These are phyloP conservation scores for Alopecurus myosuroides DNA, from an alignment of 176 grass and related monocot species.

Conservation along the genomic window DNA sequence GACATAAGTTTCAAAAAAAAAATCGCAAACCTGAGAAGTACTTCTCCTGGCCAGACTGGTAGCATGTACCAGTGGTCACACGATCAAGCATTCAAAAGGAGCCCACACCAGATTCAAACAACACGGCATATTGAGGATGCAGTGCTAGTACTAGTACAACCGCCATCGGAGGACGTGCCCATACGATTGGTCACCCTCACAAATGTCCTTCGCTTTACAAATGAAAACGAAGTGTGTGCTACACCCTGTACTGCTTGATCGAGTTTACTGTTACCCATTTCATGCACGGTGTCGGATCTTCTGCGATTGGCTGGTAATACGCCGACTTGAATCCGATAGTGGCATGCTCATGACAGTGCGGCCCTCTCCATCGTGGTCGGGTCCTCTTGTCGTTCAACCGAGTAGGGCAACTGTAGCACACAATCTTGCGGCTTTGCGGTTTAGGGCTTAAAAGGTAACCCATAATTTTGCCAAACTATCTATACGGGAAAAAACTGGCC, in stretches of 20 bases:
- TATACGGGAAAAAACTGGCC: too few species aligned
- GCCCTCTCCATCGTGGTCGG: too few species aligned
- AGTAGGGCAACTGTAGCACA: too few species aligned
- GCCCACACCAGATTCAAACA: constrained; percentile 11
- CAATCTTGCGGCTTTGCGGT: too few species aligned
- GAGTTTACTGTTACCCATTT: background rate
- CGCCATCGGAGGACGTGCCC: background rate
- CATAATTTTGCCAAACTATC: too few species aligned
- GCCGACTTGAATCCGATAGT: background rate
- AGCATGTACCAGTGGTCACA: too few species aligned
- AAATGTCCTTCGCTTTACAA: background rate
- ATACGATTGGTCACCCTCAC: constrained; percentile 19
- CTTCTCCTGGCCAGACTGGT: background rate
- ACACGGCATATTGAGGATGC: background rate
- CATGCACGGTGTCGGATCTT: background rate
- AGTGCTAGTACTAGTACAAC: background rate
- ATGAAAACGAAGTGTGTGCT: background rate
- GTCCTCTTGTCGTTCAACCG: too few species aligned
- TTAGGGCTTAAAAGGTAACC: too few species aligned
- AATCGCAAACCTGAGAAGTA: background rate
- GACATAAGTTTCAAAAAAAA: too few species aligned
- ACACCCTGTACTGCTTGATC: background rate
- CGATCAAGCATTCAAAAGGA: background rate
- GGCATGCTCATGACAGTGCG: too few species aligned
- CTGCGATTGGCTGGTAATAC: background rate